These are phyloP conservation scores for Trapa incisa DNA, from an alignment of 345 rosid species.

Conservation along the genomic window DNA sequence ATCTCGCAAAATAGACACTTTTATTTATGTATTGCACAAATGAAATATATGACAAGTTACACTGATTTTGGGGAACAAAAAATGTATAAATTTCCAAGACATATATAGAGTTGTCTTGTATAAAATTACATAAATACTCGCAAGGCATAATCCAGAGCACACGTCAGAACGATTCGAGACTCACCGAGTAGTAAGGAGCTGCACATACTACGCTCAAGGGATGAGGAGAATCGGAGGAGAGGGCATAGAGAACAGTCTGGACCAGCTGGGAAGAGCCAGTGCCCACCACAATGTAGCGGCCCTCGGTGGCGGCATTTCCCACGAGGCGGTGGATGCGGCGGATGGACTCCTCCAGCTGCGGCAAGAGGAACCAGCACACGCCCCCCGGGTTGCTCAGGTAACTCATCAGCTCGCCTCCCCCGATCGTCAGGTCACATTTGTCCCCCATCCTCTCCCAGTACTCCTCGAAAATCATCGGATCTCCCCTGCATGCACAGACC, in stretches of 20 bases:
- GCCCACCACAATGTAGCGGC: constrained; percentile 51
- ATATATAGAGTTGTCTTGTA: too few species aligned
- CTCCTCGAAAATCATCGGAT: constrained; percentile 60
- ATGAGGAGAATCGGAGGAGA: constrained; percentile 19
- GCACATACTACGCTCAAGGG: constrained; percentile 69
- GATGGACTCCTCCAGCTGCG: constrained; percentile 54
- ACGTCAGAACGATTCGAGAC: background rate
- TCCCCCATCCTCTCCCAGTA: constrained; percentile 62
- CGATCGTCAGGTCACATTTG: constrained; percentile 46
- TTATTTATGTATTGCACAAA: too few species aligned
- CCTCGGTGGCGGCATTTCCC: constrained; percentile 53
- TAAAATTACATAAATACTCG: too few species aligned
- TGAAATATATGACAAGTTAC: too few species aligned
- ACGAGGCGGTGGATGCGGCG: constrained; percentile 41
- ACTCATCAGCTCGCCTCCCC: constrained; percentile 70
- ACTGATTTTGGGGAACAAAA: too few species aligned
- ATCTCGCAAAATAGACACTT: too few species aligned
- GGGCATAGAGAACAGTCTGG: constrained; percentile 67
- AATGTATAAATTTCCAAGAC: too few species aligned
- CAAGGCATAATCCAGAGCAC: too few species aligned
- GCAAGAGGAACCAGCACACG: constrained; percentile 72
- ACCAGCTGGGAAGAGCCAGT: constrained; percentile 79
- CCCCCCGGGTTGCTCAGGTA: constrained; percentile 45
- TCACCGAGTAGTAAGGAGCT: constrained; percentile 83
- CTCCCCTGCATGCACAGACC: constrained; percentile 39